Percentiles rank a stretch among this genome's conserved stretches.
phyloP scores from a whole-genome alignment of 2,329 filamentous ascomycete genomes.

The Exophiala calicioides region DNA sequence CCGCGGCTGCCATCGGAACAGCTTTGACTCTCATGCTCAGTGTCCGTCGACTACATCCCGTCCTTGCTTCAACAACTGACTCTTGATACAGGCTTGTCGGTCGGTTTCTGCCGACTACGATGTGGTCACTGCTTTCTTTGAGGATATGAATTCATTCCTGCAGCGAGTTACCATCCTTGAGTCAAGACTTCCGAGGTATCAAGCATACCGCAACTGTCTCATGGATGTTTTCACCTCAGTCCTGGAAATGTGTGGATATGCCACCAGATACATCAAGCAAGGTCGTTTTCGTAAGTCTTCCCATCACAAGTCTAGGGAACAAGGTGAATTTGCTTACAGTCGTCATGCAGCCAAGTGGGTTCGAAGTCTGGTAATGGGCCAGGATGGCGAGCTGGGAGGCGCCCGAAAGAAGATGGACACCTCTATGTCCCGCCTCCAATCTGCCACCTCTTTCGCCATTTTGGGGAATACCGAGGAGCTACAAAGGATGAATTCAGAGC shows the following conservation, averaged over 20 bases:
- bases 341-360: conserved; percentile 15
- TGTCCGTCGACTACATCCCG: no score
- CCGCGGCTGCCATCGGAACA: conserved; percentile 16
- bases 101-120: conserved; percentile 17
- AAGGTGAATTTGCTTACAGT: not conserved
- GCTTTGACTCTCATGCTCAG: conserved; percentile 17
- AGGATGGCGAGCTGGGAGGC: conserved; percentile 10
- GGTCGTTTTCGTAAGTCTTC: conserved; percentile 11
- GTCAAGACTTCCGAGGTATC: conserved; percentile 8
- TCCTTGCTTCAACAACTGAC: no score
- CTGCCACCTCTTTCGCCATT: conserved; percentile 12
- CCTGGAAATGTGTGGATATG: conserved; percentile 16
- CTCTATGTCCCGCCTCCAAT: conserved; percentile 8
- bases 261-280: conserved; percentile 17
- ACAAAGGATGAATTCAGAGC: conserved; percentile 8
- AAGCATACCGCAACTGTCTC: conserved; percentile 13
- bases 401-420: conserved; percentile 14
- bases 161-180: conserved; percentile 16
- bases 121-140: conserved; percentile 19
- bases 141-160: conserved; percentile 22
- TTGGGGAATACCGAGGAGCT: conserved; percentile 18
- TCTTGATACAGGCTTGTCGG: conserved; percentile 8
- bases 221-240: conserved; percentile 19
- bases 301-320: not conserved
- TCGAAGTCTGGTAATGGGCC: conserved; percentile 9